These are phyloP conservation scores for Podila horticola DNA, from an alignment of 192 early-diverging fungal species.

Conservation along the genomic window DNA sequence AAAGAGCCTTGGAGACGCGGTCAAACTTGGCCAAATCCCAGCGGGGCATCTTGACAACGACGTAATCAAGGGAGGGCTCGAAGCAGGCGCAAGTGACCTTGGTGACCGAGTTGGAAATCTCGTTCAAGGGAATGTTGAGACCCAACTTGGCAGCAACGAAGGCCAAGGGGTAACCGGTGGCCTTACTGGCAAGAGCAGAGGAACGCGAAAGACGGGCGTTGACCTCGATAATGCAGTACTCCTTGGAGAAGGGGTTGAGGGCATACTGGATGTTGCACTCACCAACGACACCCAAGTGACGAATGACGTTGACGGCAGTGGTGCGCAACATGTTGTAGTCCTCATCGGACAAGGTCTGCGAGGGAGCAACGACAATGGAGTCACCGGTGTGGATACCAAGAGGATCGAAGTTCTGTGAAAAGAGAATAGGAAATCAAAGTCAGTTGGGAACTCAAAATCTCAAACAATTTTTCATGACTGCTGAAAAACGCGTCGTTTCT, in stretches of 20 bases:
- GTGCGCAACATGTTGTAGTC: conserved; percentile 99
- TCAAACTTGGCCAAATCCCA: conserved; percentile 98
- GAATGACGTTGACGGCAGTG: conserved; percentile 96
- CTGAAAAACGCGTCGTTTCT: background rate
- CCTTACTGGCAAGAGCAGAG: conserved; percentile 96
- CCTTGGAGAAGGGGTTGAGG: conserved; percentile 91
- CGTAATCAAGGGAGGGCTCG: conserved; percentile 96
- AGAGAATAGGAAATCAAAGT: background rate
- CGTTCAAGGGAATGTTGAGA: conserved; percentile 90
- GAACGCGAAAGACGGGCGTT: conserved; percentile 95
- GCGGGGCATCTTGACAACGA: conserved; percentile 85
- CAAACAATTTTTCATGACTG: background rate
- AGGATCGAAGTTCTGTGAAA: conserved; percentile 91
- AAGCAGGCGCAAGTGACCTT: conserved; percentile 97
- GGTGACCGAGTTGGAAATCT: conserved; percentile 95
- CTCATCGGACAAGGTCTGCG: conserved; percentile 96
- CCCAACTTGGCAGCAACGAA: conserved; percentile 99
- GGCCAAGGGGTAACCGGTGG: conserved; percentile 97
- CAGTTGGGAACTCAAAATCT: background rate
- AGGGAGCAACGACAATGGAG: conserved; percentile 98
- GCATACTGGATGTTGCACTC: conserved; percentile 99
- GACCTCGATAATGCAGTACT: conserved; percentile 99
- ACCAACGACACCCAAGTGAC: conserved; percentile 96
- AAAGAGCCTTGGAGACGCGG: conserved; percentile 89
- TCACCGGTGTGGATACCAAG: conserved; percentile 99